Evolutionary conservation across 2,329 filamentous ascomycete genomes (phyloP), one percentile per base, ranked within the genome.

Genomic region (Geosmithia morbida): DNA sequence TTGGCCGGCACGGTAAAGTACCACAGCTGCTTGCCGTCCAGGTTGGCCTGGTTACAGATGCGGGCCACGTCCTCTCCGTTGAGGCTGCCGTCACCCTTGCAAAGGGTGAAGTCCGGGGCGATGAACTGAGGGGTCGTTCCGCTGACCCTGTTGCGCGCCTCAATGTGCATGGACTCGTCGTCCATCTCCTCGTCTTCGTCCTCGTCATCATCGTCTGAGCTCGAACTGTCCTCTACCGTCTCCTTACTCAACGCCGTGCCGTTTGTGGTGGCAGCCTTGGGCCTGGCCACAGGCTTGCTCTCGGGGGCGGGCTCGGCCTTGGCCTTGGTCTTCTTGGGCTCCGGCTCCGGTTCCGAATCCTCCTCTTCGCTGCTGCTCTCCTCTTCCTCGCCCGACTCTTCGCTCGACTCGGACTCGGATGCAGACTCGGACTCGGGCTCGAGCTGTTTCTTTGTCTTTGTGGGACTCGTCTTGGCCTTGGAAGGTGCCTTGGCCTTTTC

Each of bases 1-100:
- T 77, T 77, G 6, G 79, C 74, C 2, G 85, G 85, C 3, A 82
- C 80, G 10, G 81, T 85, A 55, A 89, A 86, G 60, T 87, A 85
- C 85, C 84, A 89, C 50, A 88, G 69, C 59, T 88, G 80, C 66
- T 87, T 87, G 51, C 81, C 81, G 48, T 78, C 66, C 7, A 82
- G 59, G 54, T 77, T 75, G 48, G 72, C 71, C 49, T 75, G 68
- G 55, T 67, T 72, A 55, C 85, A 78, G 47, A 82, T 62, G 19
- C 73, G 66, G 8, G 71, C 60, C 50, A 77, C 62, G 56, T 75
- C 65, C 54, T 71, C 61, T 57, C 66, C 59, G 19, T 59, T 62
- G 49, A 59, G 52, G n/a, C 59, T 57, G 43, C 60, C 58, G 22
- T 63, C 56, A 13, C 63, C 69, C 52, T 74, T 74, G 48, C 73